These are phyloP conservation scores for Gastrolobium villosum DNA, from an alignment of 306 rosid species.

Conservation along the genomic window DNA sequence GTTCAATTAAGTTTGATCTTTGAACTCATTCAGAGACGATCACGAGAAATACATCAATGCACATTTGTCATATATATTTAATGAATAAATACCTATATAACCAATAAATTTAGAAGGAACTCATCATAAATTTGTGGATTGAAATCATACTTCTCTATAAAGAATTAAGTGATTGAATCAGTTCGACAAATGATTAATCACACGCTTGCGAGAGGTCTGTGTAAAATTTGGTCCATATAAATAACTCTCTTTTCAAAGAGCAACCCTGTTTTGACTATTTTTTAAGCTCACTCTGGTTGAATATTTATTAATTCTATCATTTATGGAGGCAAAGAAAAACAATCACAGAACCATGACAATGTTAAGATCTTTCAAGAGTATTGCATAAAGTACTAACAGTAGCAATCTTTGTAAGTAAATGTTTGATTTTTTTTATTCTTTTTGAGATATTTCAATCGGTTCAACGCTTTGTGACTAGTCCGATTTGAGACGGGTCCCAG, in stretches of 20 bases:
- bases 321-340: background rate
- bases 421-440: background rate
- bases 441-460: no score
- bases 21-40: no score
- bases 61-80: background rate
- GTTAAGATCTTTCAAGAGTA: background rate
- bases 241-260: background rate
- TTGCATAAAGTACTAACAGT: background rate
- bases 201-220: no score
- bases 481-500: no score
- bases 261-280: background rate
- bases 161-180: no score
- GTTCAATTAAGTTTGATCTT: no score
- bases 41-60: background rate
- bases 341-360: background rate
- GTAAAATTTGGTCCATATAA: no score
- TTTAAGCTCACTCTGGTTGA: conserved; percentile 5
- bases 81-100: background rate
- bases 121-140: no score
- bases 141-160: no score
- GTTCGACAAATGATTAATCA: no score
- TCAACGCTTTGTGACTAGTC: no score
- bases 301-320: conserved; percentile 4
- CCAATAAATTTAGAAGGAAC: background rate
- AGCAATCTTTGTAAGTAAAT: background rate